phyloP scores from a whole-genome alignment of 305 asterid genomes.

The Andrographis paniculata region DNA sequence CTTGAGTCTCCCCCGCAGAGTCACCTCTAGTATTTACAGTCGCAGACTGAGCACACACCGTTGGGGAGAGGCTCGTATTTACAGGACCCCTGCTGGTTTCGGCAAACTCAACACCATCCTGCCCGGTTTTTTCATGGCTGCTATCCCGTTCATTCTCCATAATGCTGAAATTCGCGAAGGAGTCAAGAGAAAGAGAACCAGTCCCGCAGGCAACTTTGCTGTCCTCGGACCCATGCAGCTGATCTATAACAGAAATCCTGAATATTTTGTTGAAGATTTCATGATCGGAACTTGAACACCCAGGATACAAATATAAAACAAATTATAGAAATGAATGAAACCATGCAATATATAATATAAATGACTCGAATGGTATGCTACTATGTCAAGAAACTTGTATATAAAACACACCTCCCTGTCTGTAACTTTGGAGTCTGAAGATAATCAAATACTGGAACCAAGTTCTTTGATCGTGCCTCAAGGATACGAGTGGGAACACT shows the following conservation, averaged over 20 bases:
- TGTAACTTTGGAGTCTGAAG: conserved; percentile 54
- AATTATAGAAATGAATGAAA: background rate
- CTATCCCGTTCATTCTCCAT: conserved; percentile 22
- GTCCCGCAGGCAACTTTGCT: conserved; percentile 23
- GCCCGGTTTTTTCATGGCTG: conserved; percentile 25
- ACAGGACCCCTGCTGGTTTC: conserved; percentile 39
- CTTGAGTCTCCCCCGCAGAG: conserved; percentile 26
- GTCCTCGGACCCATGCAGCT: conserved; percentile 28
- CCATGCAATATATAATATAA: no score
- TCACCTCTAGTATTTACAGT: conserved; percentile 52
- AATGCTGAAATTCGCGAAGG: conserved; percentile 26
- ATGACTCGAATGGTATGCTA: background rate
- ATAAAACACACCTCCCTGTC: conserved; percentile 46
- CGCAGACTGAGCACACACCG: conserved; percentile 27
- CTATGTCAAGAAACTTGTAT: background rate
- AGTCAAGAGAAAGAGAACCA: conserved; percentile 33
- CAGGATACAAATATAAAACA: no score
- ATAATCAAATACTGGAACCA: conserved; percentile 72
- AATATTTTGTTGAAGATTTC: conserved; percentile 8
- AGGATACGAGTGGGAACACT: conserved; percentile 44
- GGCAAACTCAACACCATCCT: conserved; percentile 35
- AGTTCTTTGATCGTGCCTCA: conserved; percentile 64
- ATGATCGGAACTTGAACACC: background rate
- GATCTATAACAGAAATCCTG: conserved; percentile 26
- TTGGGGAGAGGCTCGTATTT: conserved; percentile 40